Evolutionary conservation across 768 basidiomycete species (phyloP), one percentile per base, ranked within the genome.

Genomic region (Pulveroboletus sp.): DNA sequence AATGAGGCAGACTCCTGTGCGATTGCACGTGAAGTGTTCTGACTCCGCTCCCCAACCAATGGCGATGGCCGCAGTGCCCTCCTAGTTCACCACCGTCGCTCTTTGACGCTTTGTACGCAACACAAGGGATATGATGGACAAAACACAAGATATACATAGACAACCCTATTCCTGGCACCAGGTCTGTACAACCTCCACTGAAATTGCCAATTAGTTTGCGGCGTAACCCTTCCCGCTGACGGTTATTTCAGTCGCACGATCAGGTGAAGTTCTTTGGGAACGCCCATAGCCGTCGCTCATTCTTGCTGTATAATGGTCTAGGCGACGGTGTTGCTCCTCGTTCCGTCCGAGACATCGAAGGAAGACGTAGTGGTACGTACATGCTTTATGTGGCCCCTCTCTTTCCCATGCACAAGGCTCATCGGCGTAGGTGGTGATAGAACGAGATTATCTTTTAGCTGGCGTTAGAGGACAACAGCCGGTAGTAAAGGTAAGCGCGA

Each of bases 91-190:
- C 41, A 43, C 35, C 17, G 41, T 46, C n/a, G n/a, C n/a, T n/a
- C 38, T 45, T 51, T 48, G 13, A 49, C 47, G 36, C 43, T n/a
- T n/a, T n/a, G n/a, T 47, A 50, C 55, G n/a, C 46, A 53, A 29
- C 38, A 55, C 34, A 50, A 47, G 43, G 31, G 56, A 30, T 23
- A 50, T 50, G 51, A 57, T 57, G 55, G 58, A 68, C 38, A 67
- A 67, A 45, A 54, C 47, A 8, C 56, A 59, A 50, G 62, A 66
- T 11, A 55, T 51, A 43, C 67, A 63, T 34, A 68, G 66, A 56
- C 72, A 70, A 41, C 69, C 76, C 17, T 91, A 91, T 60, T 88
- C 89, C 55, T 91, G 89, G 89, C 89, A 91, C 68, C 89, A 91
- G 80, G 89, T 89, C 61, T 54, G 78, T 66, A 43, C 50, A 6